Conservation (phyloP, 169 alveolate genomes). For the Babesia ovata region DNA sequence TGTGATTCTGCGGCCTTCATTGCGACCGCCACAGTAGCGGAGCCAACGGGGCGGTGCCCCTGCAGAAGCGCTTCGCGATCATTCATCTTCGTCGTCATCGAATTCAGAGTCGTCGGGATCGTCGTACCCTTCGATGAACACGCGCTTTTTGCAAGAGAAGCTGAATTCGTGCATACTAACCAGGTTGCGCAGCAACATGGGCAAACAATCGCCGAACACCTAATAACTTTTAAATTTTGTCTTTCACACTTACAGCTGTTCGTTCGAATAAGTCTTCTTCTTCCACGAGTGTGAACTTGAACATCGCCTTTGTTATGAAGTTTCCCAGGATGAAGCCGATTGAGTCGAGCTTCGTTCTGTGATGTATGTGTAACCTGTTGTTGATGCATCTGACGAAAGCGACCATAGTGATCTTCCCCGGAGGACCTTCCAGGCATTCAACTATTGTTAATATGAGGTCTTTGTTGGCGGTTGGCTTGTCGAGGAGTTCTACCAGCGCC, state of each 20-base stretch:
- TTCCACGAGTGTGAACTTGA: background rate
- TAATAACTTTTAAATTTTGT: background rate
- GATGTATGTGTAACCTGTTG: constrained; percentile 56
- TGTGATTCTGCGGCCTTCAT: background rate
- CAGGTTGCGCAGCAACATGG: constrained; percentile 52
- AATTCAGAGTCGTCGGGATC: constrained; percentile 35
- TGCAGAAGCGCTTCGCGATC: background rate
- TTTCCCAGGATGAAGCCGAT: constrained; percentile 59
- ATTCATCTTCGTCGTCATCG: constrained; percentile 6
- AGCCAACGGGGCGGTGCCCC: no score
- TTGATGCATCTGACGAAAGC: constrained; percentile 51
- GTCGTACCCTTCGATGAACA: constrained; percentile 36
- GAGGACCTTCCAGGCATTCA: constrained; percentile 44
- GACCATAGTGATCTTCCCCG: background rate
- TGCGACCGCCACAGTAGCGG: background rate
- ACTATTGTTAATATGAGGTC: constrained; percentile 35
- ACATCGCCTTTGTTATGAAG: constrained; percentile 23
- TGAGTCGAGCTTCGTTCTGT: constrained; percentile 36
- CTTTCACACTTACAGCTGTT: constrained; percentile 1
- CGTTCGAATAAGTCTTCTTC: constrained; percentile 7
- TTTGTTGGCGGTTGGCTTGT: constrained; percentile 37
- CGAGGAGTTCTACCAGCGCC: constrained; percentile 32
- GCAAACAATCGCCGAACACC: constrained; percentile 65
- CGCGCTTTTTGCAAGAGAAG: constrained; percentile 43
- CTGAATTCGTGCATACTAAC: constrained; percentile 48